These are phyloP conservation scores for Plectosphaerella cucumerina DNA, from an alignment of 2,329 filamentous ascomycete genomes.

Conservation along the genomic window DNA sequence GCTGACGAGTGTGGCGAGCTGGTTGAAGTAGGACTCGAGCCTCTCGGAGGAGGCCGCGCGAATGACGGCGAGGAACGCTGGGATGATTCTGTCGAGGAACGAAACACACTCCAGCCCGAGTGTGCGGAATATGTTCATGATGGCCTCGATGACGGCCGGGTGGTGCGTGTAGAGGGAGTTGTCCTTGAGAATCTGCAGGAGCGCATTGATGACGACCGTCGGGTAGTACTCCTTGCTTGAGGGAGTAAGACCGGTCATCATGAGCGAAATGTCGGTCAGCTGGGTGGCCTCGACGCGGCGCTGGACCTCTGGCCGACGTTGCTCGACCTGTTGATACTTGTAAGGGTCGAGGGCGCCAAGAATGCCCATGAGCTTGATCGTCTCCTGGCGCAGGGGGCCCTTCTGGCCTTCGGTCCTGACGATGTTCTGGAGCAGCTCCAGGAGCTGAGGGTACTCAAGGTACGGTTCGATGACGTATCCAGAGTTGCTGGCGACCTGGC, in stretches of 20 bases:
- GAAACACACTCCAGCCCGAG: slow-evolving; percentile 93
- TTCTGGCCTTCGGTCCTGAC: slow-evolving; percentile 86
- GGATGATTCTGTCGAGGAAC: slow-evolving; percentile 90
- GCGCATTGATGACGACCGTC: slow-evolving; percentile 93
- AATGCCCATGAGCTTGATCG: slow-evolving; percentile 94
- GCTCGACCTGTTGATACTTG: slow-evolving; percentile 91
- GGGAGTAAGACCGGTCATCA: slow-evolving; percentile 95
- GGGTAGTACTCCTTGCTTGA: slow-evolving; percentile 99
- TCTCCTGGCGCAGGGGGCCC: slow-evolving; percentile 82
- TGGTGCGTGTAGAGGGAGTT: slow-evolving; percentile 87
- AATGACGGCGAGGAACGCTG: slow-evolving; percentile 88
- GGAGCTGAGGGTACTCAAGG: slow-evolving; percentile 86
- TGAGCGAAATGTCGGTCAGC: slow-evolving; percentile 89
- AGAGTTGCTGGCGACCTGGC: slow-evolving; percentile 90
- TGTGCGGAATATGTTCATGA: slow-evolving; percentile 98
- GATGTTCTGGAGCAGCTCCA: slow-evolving; percentile 89
- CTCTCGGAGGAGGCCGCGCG: slow-evolving; percentile 71
- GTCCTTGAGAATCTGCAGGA: slow-evolving; percentile 89
- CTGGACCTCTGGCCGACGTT: slow-evolving; percentile 79
- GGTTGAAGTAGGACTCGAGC: slow-evolving; percentile 95
- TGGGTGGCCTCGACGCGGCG: slow-evolving; percentile 58
- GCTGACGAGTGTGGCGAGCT: slow-evolving; percentile 85
- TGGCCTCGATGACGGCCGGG: slow-evolving; percentile 89
- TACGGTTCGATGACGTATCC: slow-evolving; percentile 98
- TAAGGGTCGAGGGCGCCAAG: slow-evolving; percentile 93